Evolutionary conservation across 2,329 filamentous ascomycete species (phyloP), one percentile per base, ranked within the genome.

Genomic region (Monilinia polystroma): DNA sequence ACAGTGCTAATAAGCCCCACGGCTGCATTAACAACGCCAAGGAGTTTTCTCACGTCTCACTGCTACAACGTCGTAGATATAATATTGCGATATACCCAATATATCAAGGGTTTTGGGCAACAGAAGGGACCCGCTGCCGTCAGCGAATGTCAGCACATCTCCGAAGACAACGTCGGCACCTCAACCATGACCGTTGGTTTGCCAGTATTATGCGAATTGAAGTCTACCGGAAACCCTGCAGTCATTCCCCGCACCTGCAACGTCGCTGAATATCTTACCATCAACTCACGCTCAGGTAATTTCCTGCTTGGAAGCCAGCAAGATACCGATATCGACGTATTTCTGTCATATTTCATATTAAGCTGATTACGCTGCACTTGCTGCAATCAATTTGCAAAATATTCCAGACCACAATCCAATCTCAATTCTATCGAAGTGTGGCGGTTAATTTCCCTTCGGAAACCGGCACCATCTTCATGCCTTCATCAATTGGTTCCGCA

Each of bases 401-500:
- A 60, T 51, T 26, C 45, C 58, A 60, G 58, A 60, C 20, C 45
- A 29, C 45, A 60, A 60, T 38, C 29, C 45, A 18, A 60, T n/a
- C 26, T 38, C n/a, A 38, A 38, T 38, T 60, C n/a, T 26, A 26
- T 51, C 8, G 29, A 60, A 45, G 58, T 60, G 45, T 53, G 53
- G 47, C 29, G 32, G 53, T 51, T 58, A 59, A 65, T 59, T 51
- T 43, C 49, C 54, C 63, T 65, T 59, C 32, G 63, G 54, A 51
- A 43, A 49, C 41, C 53, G 54, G 53, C 23, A 43, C 29, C 45
- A 65, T 69, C 68, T 68, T 67, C 66, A 75, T 75, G 74, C 70
- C 70, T 74, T 70, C 72, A 65, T 68, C 72, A 69, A 67, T 73
- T 65, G 71, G 67, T 41, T 72, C 72, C 55, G 69, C 72, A 58